phyloP scores from a whole-genome alignment of 2,329 filamentous ascomycete genomes.

The Penicillium polonicum region DNA sequence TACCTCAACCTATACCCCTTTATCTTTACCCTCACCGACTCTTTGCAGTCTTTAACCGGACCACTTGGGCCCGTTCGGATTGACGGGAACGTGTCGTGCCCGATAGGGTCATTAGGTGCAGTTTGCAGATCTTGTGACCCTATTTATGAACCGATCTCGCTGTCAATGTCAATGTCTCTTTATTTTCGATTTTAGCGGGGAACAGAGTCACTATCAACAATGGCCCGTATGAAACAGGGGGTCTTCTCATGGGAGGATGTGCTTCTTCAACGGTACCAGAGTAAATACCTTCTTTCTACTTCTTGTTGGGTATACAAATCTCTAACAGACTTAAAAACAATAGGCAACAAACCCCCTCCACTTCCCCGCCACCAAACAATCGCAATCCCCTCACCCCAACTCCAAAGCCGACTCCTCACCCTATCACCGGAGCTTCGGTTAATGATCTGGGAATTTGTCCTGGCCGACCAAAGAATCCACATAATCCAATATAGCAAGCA shows the following conservation, averaged over 20 bases:
- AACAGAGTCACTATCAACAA: conserved; percentile 10
- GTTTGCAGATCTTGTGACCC: not conserved
- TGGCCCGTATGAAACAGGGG: conserved; percentile 38
- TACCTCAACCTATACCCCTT: not conserved
- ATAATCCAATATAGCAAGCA: conserved; percentile 36
- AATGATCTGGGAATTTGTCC: conserved; percentile 38
- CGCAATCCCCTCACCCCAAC: conserved; percentile 20
- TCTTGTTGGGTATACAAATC: too few species aligned
- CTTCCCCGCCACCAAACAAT: conserved; percentile 19
- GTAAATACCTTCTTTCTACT: conserved; percentile 11
- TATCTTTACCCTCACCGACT: conserved; percentile 7
- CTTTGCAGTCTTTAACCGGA: conserved; percentile 6
- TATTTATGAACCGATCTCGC: not conserved
- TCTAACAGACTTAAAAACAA: not conserved
- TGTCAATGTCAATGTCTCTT: not conserved
- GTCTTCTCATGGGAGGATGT: conserved; percentile 45
- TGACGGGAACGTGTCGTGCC: conserved; percentile 13
- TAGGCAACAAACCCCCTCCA: conserved; percentile 34
- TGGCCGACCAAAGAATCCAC: conserved; percentile 35
- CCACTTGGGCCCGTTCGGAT: conserved; percentile 7
- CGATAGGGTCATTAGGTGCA: conserved; percentile 14
- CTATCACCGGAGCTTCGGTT: conserved; percentile 39
- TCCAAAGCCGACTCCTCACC: conserved; percentile 29
- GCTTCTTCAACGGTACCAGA: conserved; percentile 40
- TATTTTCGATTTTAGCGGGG: not conserved